Conservation (phyloP, 1,284 basidiomycete genomes). For the Apiotrichum sp. region DNA sequence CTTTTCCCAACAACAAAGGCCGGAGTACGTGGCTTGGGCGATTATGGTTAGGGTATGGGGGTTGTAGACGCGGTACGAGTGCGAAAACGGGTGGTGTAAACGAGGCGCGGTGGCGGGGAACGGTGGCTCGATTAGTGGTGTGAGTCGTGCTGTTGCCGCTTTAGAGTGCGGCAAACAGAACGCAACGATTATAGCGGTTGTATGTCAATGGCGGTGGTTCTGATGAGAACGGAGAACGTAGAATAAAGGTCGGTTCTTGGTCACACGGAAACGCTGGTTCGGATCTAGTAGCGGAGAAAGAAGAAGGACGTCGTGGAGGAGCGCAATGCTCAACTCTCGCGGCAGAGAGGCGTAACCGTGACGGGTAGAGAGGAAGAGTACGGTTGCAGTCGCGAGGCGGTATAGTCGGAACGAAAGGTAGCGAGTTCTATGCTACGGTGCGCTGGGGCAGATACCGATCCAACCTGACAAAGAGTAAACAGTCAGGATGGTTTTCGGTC, state of each 20-base stretch:
- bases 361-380: too few species aligned
- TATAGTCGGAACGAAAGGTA: slow-evolving; percentile 1
- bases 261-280: too few species aligned
- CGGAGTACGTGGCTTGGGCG: background rate
- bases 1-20: background rate
- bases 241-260: too few species aligned
- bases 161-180: too few species aligned
- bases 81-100: too few species aligned
- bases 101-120: too few species aligned
- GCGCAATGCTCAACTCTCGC: slow-evolving; percentile 15
- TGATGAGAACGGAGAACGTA: too few species aligned
- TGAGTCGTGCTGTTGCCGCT: too few species aligned
- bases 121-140: too few species aligned
- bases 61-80: too few species aligned
- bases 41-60: background rate
- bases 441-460: slow-evolving; percentile 1
- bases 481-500: slow-evolving; percentile 1
- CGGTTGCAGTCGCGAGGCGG: slow-evolving; percentile 3
- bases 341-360: background rate
- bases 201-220: too few species aligned
- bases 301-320: slow-evolving; percentile 5
- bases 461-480: background rate
- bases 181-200: too few species aligned
- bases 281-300: background rate
- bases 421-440: background rate